Base-by-base conservation (phyloP, 164 flowering plant genomes). In the Nelumbo lutea region DNA sequence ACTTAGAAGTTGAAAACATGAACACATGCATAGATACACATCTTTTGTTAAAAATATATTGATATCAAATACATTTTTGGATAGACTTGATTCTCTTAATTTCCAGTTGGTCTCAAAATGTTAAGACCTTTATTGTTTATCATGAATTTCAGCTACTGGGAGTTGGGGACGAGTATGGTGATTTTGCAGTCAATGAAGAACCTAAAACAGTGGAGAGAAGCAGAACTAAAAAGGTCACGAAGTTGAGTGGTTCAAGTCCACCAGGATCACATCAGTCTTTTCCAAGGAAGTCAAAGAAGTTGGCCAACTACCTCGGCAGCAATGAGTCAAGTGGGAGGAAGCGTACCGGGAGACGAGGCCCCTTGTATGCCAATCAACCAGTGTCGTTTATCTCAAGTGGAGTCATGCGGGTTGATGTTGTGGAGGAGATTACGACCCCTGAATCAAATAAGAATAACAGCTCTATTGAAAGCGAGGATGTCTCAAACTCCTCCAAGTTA, bases 381-480 rank as follows among this genome's bases (percentile, higher is more conserved):
- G 79, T 95, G 52, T 85, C 97, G n/a, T 95, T 95, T 74, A 83
- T 95, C 48, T 84, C 95, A 6, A 86, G 89, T 75, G 99, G 98
- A 10, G 59, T 75, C 9, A 77, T 92, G 86, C 73, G 74, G 60
- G 75, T 83, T n/a, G 96, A 86, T 39, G 55, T 72, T 4, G 77
- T 61, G 60, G 86, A 80, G 66, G 68, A 66, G 9, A 66, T 40
- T 4, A 42, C 60, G 45, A 41, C 67, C 4, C 14, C 58, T 42
- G 77, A 71, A 66, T 45, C 60, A 3, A 65, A 47, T 53, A 73
- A 69, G 58, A 74, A 58, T 3, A 68, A 13, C 51, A 44, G 46
- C 38, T 14, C 15, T 62, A 8, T 7, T 38, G 0, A 2, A 63
- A 78, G 79, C 47, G 66, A 63, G 68, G 73, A 70, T 46, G 78